Evolutionary conservation across 371 early-diverging fungal species (phyloP), one percentile per base, ranked within the genome.

Genomic region (Saksenaea oblongispora): DNA sequence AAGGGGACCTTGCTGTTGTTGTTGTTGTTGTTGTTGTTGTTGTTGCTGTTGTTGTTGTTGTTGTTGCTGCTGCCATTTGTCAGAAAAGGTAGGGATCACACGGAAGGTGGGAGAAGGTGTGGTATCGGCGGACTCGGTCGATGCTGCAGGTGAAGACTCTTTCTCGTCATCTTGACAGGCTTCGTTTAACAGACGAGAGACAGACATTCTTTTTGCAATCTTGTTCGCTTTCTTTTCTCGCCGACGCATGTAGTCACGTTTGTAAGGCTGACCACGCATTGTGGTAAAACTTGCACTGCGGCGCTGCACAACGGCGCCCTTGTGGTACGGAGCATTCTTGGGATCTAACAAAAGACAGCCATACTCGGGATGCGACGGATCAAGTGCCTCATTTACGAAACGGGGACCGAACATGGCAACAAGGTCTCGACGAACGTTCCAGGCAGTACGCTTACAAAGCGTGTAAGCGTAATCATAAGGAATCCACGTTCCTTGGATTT

Each of bases 401-500:
- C 67, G 62, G 11, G 81, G 82, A 0, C 89, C 89, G 69, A 89
- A 89, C 35, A 89, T 75, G 24, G 85, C 84, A 3, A 81, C 74
- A 5, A 89, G 70, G 54, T 87, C 85, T n/a, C 81, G 73, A 15
- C 89, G 80, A 31, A 89, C 77, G 34, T 74, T 70, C 70, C 76
- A 87, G 14, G 87, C 87, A 1, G 85, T 85, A 41, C 83, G 71
- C 34, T 75, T 74, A 39, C 87, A 87, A 11, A 87, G 75, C 9
- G 75, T 73, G 37, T 77, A 74, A 0, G 89, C 89, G 44, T 78
- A 76, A 35, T 84, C 82, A 53, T 80, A 84, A 2, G 88, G 88
- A 59, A 88, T 87, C 90, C 90, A 90, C 17, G 89, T 90, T 53
- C 89, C 89, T 75, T 89, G 91, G 53, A 89, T 90, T 64, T 84